Base-by-base conservation (phyloP, 495 filamentous ascomycete genomes). In the Daldinia grandis region DNA sequence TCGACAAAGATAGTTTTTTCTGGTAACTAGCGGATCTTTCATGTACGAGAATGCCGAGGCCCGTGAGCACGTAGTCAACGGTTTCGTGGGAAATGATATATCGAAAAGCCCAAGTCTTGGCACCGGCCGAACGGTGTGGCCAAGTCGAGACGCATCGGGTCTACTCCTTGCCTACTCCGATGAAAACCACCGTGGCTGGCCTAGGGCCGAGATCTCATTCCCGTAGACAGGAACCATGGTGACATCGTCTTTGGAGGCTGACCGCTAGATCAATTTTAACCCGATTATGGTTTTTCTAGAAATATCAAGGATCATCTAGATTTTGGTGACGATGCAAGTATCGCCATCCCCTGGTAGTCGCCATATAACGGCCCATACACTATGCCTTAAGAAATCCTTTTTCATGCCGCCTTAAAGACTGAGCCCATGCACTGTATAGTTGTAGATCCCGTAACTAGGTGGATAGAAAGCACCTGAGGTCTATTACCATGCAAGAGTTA, bases 131-230 rank as follows among this genome's bases (percentile, higher is more conserved):
- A 49, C 37, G 37, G 62, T 44, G 33, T 56, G 57, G 19, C 70
- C 70, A 53, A 69, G n/a, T 50, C 60, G 57, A 63, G 62, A 47
- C 50, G 50, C 50, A 60, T 15, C 38, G 6, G 38, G n/a, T 57
- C 28, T 33, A 21, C 57, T 55, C 64, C 31, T 25, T 51, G 35
- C 49, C 42, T 53, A 49, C 21, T 27, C 35, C 40, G 40, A 44
- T 54, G 21, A 54, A 21, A 53, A 53, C 35, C 42, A 51, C 8
- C 31, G 27, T 58, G 15, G 15, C 37, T 62, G 53, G 44, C 42
- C n/a, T 25, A 62, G 40, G 33, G 51, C 65, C 70, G 42, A 54
- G 42, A 37, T 27, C 33, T 30, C 57, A 69, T 37, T 55, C 8
- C 57, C 50, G 65, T 53, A 47, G 40, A 47, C 38, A 58, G 57